phyloP scores from a whole-genome alignment of 2,329 filamentous ascomycete species.

The Didymella pinodella region DNA sequence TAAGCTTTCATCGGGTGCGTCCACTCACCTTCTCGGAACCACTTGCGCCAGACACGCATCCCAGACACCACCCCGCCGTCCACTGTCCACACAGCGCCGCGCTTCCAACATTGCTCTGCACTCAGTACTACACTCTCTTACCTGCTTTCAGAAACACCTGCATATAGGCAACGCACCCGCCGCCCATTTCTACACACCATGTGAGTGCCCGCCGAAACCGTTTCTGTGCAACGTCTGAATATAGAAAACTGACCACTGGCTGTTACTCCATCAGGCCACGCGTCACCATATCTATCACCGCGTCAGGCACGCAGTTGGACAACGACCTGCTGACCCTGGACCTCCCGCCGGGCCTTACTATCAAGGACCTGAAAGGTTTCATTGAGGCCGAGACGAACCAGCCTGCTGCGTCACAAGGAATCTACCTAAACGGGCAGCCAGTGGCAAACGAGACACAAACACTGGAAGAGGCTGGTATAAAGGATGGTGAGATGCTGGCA shows the following conservation, averaged over 20 bases:
- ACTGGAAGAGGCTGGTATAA: slow-evolving; percentile 79
- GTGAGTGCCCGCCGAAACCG: slow-evolving; percentile 45
- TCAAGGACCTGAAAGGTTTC: slow-evolving; percentile 85
- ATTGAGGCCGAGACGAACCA: slow-evolving; percentile 85
- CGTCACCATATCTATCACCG: slow-evolving; percentile 85
- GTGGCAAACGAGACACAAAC: slow-evolving; percentile 81
- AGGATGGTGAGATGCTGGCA: slow-evolving; percentile 90
- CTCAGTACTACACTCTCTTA: slow-evolving; percentile 47
- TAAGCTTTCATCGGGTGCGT: slow-evolving; percentile 32
- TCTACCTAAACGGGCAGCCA: slow-evolving; percentile 88
- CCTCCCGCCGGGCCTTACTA: slow-evolving; percentile 80
- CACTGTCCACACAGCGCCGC: slow-evolving; percentile 17
- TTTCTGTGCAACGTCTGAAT: slow-evolving; percentile 46
- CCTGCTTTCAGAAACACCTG: slow-evolving; percentile 44
- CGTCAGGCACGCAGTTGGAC: slow-evolving; percentile 71
- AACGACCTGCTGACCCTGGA: slow-evolving; percentile 83
- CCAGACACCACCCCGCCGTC: slow-evolving; percentile 31
- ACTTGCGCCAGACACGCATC: slow-evolving; percentile 27
- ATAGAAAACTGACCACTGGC: slow-evolving; percentile 40
- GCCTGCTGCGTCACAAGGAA: slow-evolving; percentile 75
- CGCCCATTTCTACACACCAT: slow-evolving; percentile 37
- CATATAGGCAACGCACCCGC: slow-evolving; percentile 37
- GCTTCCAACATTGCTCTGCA: slow-evolving; percentile 19
- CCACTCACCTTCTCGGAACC: slow-evolving; percentile 26
- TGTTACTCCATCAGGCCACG: slow-evolving; percentile 66